Conservation (phyloP, 1,284 basidiomycete genomes). For the Sporisorium exsertum region DNA sequence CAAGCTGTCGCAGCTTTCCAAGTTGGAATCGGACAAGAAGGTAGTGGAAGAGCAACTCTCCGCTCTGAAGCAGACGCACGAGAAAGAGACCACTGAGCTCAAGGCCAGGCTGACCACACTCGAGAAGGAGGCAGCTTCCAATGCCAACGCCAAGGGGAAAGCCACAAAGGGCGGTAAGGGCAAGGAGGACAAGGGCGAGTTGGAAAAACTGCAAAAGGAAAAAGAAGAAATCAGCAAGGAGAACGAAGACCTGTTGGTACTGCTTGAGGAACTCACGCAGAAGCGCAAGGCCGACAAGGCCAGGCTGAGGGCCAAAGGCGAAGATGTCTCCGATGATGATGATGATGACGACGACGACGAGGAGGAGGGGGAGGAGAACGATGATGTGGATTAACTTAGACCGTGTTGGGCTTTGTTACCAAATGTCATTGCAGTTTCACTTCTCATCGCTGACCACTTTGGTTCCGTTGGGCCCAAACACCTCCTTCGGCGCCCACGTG, state of each 20-base stretch:
- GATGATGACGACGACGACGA: conserved; percentile 84
- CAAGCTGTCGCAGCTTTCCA: background rate
- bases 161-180: background rate
- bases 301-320: conserved; percentile 77
- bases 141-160: background rate
- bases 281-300: conserved; percentile 87
- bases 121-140: conserved; percentile 3
- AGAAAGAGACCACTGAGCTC: conserved; percentile 3
- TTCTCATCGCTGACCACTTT: no score
- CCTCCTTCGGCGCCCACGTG: no score
- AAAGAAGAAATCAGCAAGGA: conserved; percentile 85
- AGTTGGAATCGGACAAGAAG: conserved; percentile 13
- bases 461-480: no score
- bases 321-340: conserved; percentile 77
- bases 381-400: conserved; percentile 13
- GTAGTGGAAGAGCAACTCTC: conserved; percentile 3
- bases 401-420: no score
- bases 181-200: background rate
- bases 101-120: conserved; percentile 18
- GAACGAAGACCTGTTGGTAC: conserved; percentile 91
- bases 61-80: background rate
- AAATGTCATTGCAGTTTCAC: no score
- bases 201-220: conserved; percentile 33
- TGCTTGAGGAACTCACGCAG: conserved; percentile 88
- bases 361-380: conserved; percentile 55